phyloP scores from a whole-genome alignment of 345 rosid genomes.

The Jatropha curcas region DNA sequence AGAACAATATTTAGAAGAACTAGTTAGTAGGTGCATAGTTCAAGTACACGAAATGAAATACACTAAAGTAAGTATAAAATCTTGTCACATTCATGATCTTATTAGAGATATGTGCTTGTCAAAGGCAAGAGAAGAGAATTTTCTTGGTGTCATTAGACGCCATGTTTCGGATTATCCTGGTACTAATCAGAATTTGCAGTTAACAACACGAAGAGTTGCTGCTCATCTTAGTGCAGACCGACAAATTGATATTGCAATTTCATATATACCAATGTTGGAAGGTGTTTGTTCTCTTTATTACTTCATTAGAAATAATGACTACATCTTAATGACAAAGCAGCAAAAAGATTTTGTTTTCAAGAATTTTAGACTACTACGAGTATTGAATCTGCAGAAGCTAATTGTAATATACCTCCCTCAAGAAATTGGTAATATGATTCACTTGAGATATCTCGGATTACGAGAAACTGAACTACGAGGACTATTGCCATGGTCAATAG shows the following conservation, averaged over 20 bases:
- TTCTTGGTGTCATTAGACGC: not conserved
- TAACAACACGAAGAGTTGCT: no score
- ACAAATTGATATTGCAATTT: no score
- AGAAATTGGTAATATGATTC: not conserved
- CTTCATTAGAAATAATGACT: no score
- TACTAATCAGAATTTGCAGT: no score
- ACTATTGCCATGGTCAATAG: not conserved
- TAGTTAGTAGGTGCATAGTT: not conserved
- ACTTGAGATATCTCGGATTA: not conserved
- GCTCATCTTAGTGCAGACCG: no score
- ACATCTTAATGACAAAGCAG: no score
- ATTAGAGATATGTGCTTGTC: not conserved
- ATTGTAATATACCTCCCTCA: no score
- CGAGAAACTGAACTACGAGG: not conserved
- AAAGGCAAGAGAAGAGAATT: not conserved
- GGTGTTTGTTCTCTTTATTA: no score
- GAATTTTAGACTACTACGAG: not conserved
- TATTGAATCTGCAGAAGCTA: no score
- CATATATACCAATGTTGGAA: no score
- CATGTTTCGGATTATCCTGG: no score
- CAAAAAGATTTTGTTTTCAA: no score
- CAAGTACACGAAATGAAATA: not conserved
- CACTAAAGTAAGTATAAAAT: not conserved
- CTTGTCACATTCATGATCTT: not conserved
- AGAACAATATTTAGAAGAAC: slow-evolving; percentile 1